Conservation (phyloP, 345 rosid species). For the Lenwebbia sp. region DNA sequence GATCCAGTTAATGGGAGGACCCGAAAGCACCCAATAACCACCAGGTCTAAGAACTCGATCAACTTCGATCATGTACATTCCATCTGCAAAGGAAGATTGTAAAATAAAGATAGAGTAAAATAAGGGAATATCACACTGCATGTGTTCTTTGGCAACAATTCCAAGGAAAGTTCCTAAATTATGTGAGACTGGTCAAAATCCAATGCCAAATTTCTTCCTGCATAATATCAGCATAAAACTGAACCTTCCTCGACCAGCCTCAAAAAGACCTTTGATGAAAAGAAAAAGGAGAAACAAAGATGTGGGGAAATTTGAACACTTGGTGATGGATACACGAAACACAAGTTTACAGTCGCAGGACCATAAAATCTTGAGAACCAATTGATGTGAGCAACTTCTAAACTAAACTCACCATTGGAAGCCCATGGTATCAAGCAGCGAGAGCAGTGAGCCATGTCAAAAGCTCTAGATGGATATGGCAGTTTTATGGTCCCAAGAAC, state of each 20-base stretch:
- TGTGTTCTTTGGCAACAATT: not conserved
- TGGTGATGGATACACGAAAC: not conserved
- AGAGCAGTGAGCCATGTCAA: slow-evolving; percentile 61
- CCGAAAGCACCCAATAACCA: slow-evolving; percentile 64
- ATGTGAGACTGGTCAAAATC: not conserved
- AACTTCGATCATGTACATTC: slow-evolving; percentile 58
- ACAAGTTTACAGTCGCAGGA: not conserved
- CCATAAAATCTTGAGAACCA: not conserved
- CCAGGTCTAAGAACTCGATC: slow-evolving; percentile 69
- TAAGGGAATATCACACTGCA: not conserved
- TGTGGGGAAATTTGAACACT: not conserved
- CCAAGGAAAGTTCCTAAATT: not conserved
- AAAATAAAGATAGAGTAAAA: not conserved
- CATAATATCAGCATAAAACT: not conserved
- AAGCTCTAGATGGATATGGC: slow-evolving; percentile 51
- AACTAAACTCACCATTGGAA: slow-evolving; percentile 26
- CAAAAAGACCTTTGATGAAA: not conserved
- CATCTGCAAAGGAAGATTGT: slow-evolving; percentile 24
- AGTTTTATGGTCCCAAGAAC: slow-evolving; percentile 55
- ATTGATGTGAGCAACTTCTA: not conserved
- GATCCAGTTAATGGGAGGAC: slow-evolving; percentile 59
- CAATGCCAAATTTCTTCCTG: not conserved
- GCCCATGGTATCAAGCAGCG: slow-evolving; percentile 65
- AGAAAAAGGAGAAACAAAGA: not conserved
- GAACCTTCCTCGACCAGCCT: not conserved